phyloP scores from a whole-genome alignment of 345 rosid species.

The Aegle marmelos region DNA sequence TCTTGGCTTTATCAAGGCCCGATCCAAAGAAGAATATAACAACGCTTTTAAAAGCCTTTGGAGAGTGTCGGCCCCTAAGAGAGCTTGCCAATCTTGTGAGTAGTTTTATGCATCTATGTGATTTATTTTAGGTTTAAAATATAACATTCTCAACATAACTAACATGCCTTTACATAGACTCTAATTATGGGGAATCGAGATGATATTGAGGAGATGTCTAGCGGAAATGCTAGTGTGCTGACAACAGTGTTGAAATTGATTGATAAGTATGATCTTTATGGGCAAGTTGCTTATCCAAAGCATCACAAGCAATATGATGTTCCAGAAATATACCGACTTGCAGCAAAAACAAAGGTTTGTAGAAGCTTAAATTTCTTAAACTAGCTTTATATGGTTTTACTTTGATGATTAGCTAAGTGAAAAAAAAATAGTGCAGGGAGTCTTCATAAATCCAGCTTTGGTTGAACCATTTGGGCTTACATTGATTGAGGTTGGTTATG shows the following conservation, averaged over 20 bases:
- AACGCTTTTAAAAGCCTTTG: conserved; percentile 89
- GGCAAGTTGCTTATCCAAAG: conserved; percentile 90
- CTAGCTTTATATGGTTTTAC: conserved; percentile 2
- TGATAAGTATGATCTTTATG: conserved; percentile 93
- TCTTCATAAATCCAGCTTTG: conserved; percentile 94
- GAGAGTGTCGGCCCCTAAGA: conserved; percentile 83
- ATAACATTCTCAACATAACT: neutral
- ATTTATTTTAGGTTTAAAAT: neutral
- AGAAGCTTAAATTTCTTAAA: conserved; percentile 1
- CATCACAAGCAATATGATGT: conserved; percentile 96
- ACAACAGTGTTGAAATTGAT: conserved; percentile 77
- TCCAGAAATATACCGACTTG: conserved; percentile 92
- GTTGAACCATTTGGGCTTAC: conserved; percentile 99
- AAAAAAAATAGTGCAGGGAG: conserved; percentile 57
- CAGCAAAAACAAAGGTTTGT: conserved; percentile 80
- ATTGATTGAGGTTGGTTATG: conserved; percentile 72
- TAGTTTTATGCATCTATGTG: neutral
- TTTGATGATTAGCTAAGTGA: conserved; percentile 7
- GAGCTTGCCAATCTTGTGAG: conserved; percentile 96
- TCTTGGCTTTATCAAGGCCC: conserved; percentile 94
- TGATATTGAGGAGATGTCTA: conserved; percentile 78
- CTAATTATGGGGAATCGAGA: conserved; percentile 95
- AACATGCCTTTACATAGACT: conserved; percentile 42
- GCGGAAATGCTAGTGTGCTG: conserved; percentile 79
- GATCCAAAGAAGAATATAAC: conserved; percentile 97